Evolutionary conservation across 176 grass and related monocot species (phyloP).

Genomic region (Aegilops longissima): DNA sequence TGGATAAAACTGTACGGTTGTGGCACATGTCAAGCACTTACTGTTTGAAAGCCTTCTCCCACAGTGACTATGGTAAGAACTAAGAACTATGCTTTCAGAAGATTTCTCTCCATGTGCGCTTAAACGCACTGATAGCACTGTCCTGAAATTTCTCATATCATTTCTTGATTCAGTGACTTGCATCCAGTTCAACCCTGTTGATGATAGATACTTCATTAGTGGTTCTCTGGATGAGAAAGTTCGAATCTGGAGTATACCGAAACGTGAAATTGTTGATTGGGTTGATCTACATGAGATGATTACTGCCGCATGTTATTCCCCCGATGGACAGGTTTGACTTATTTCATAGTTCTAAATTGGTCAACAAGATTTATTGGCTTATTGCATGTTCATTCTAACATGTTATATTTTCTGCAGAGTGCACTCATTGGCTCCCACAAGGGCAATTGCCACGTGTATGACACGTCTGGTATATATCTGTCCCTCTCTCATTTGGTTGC

Average conservation of each 20-base stretch:
- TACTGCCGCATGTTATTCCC: constrained; percentile 93
- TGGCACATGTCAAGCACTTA: constrained; percentile 96
- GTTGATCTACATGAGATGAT: constrained; percentile 97
- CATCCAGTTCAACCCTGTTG: constrained; percentile 99
- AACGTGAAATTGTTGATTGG: constrained; percentile 96
- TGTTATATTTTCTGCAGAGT: constrained; percentile 54
- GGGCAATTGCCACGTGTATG: constrained; percentile 84
- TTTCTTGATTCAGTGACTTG: constrained; percentile 84
- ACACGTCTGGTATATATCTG: constrained; percentile 76
- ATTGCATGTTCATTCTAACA: constrained; percentile 27
- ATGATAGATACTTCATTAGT: constrained; percentile 99
- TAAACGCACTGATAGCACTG: not conserved
- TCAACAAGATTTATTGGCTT: not conserved
- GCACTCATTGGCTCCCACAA: constrained; percentile 89
- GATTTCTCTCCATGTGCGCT: not conserved
- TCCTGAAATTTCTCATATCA: constrained; percentile 27
- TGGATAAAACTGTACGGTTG: constrained; percentile 99
- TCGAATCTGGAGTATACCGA: constrained; percentile 93
- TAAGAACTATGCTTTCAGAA: constrained; percentile 46
- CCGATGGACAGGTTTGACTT: constrained; percentile 87
- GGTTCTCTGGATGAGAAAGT: constrained; percentile 96
- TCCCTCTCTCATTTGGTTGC: not conserved
- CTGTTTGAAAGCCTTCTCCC: constrained; percentile 93
- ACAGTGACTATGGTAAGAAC: constrained; percentile 79
- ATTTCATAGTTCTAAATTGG: constrained; percentile 26